Base-by-base conservation (phyloP, 2,329 filamentous ascomycete species). In the Beauveria pseudobassiana region DNA sequence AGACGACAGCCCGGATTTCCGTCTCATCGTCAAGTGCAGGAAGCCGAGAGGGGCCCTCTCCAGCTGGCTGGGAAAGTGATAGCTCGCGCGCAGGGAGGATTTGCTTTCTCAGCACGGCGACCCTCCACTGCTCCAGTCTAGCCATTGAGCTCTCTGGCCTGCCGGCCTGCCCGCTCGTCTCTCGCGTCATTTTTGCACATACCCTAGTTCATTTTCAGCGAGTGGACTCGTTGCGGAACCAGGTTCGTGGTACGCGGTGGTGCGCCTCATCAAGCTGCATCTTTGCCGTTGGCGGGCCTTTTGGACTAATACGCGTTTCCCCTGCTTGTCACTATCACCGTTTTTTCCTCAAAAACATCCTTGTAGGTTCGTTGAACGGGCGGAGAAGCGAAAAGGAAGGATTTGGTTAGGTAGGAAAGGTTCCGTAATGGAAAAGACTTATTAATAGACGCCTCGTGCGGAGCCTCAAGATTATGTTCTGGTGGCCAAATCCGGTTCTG, bases 51-150 rank as follows among this genome's bases (percentile, higher is more conserved):
- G 38, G 24, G 49, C 50, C 12, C 46, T 42, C 49, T 55, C 48
- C 50, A 43, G 49, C 43, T 45, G 57, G 57, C 43, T 28, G 54
- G 49, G 55, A 62, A 65, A 67, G 61, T 70, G 68, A 70, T 63
- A 69, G 63, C 66, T 69, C 68, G 59, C 63, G 38, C 59, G 62
- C 64, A 66, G 61, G 26, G 54, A 56, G 48, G 34, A 24, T 53
- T 69, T 66, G 56, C 60, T 65, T 66, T 63, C 34, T 68, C 49
- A 48, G n/a, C 40, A 52, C 24, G 12, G 49, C 43, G 26, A 40
- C 24, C 50, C 22, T 46, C 38, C 48, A 34, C n/a, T 38, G 34
- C 5, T 34, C n/a, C 28, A 52, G 46, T 49, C 30, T 34, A 30
- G 34, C 52, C 43, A 55, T 28, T 43, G 46, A 52, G 34, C 3